Conservation (phyloP, 1,284 basidiomycete species). For the Malassezia obtusa region DNA sequence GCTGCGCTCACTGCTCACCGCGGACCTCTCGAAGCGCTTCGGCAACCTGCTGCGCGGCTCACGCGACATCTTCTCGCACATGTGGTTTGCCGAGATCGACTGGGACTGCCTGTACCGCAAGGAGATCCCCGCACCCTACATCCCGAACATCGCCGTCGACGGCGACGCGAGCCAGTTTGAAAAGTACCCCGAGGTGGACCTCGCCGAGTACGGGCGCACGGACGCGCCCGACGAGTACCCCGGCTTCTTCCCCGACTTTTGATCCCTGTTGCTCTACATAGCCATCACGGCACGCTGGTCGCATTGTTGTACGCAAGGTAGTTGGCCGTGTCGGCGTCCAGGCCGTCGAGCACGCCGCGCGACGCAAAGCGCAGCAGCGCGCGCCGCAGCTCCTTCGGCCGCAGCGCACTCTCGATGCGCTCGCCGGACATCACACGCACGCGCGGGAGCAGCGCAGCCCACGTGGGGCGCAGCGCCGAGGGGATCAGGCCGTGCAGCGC, state of each 20-base stretch:
- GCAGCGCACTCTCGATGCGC: constrained; percentile 50
- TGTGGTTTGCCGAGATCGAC: constrained; percentile 95
- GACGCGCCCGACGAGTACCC: constrained; percentile 36
- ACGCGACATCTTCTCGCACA: constrained; percentile 84
- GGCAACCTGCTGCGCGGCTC: constrained; percentile 88
- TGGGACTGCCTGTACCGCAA: constrained; percentile 74
- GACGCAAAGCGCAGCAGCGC: constrained; percentile 61
- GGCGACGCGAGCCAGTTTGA: constrained; percentile 49
- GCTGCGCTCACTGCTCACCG: constrained; percentile 78
- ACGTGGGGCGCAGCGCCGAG: neutral
- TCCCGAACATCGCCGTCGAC: constrained; percentile 56
- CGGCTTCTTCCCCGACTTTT: constrained; percentile 43
- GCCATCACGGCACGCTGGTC: constrained; percentile 13
- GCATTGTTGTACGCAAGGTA: constrained; percentile 47
- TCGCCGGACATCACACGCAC: constrained; percentile 9
- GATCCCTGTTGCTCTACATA: neutral
- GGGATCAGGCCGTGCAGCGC: neutral
- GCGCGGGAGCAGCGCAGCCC: neutral
- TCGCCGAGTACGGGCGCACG: constrained; percentile 31
- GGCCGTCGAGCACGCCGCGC: constrained; percentile 52
- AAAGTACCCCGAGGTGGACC: constrained; percentile 41
- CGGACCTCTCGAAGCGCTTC: constrained; percentile 79
- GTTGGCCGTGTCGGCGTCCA: constrained; percentile 41
- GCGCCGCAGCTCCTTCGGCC: constrained; percentile 63
- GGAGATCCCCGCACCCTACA: constrained; percentile 91